phyloP scores from a whole-genome alignment of 179 eudicot genomes.

The Nepenthes alata region DNA sequence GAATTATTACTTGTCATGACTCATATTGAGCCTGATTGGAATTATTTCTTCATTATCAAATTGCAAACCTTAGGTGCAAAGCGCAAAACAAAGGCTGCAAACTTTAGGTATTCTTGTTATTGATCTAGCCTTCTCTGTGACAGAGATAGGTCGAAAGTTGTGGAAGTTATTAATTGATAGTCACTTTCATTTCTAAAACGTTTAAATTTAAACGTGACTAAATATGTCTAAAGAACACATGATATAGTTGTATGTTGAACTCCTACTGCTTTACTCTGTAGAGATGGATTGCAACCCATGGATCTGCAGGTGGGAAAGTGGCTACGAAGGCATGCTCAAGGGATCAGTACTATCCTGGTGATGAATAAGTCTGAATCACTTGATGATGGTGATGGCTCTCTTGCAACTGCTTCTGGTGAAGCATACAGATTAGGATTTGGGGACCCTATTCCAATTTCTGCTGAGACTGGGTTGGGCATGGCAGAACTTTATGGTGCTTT shows the following conservation, averaged over 20 bases:
- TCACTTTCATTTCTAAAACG: no score
- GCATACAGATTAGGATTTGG: slow-evolving; percentile 86
- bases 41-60: no score
- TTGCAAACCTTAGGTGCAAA: not conserved
- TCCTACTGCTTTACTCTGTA: slow-evolving; percentile 16
- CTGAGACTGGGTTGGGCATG: slow-evolving; percentile 95
- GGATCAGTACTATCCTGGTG: slow-evolving; percentile 59
- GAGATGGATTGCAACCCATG: slow-evolving; percentile 94
- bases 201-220: no score
- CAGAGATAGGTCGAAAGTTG: no score
- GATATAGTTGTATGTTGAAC: slow-evolving; percentile 3
- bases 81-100: not conserved
- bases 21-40: no score
- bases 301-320: slow-evolving; percentile 98
- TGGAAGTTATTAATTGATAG: no score
- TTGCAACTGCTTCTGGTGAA: slow-evolving; percentile 78
- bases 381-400: slow-evolving; percentile 64
- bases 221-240: no score
- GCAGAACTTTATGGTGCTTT: slow-evolving; percentile 52
- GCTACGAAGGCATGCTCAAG: slow-evolving; percentile 76
- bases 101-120: not conserved
- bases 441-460: slow-evolving; percentile 87
- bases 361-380: slow-evolving; percentile 94
- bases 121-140: no score
- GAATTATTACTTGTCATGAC: no score